Percentiles rank a stretch among this genome's conserved stretches.
Conservation (phyloP, 139 green algal genomes). For the Zygnema cylindricum region DNA sequence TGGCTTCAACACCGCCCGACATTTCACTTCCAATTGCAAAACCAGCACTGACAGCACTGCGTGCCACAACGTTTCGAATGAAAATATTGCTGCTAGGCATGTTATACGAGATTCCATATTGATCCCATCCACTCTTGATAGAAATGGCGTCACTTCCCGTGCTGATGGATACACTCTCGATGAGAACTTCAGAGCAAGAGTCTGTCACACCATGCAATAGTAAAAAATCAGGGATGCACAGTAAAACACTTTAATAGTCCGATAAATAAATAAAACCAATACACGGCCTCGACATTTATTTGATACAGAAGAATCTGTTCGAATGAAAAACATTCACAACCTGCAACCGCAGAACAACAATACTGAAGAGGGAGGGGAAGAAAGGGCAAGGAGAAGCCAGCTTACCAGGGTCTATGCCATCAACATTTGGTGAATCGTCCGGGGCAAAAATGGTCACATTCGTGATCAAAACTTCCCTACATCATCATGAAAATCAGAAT, state of each 20-base stretch:
- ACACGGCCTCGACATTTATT: neutral
- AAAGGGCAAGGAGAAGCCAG: neutral
- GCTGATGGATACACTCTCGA: conserved; percentile 39
- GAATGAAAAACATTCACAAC: too few relatives aligned
- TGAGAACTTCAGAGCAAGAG: conserved; percentile 55
- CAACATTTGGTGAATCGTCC: conserved; percentile 50
- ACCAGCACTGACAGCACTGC: neutral
- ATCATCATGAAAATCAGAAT: too few relatives aligned
- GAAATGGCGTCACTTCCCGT: conserved; percentile 57
- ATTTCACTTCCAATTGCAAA: conserved; percentile 57
- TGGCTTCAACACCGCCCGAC: conserved; percentile 41
- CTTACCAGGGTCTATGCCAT: conserved; percentile 56
- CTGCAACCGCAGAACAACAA: too few relatives aligned
- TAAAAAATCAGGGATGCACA: neutral
- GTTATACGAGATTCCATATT: conserved; percentile 39
- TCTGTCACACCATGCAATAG: conserved; percentile 27
- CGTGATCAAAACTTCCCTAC: conserved; percentile 34
- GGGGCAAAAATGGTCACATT: conserved; percentile 39
- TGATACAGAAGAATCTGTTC: neutral
- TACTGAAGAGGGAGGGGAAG: too few relatives aligned
- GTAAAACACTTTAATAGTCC: neutral
- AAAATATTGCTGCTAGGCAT: conserved; percentile 28
- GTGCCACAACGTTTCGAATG: neutral
- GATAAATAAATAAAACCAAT: neutral
- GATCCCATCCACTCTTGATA: conserved; percentile 62